A percentile compares a stretch with the other conserved stretches of the same genome.
These are phyloP conservation scores for Massariosphaeria phaeospora DNA, from an alignment of 495 filamentous ascomycete genomes.

Conservation along the genomic window DNA sequence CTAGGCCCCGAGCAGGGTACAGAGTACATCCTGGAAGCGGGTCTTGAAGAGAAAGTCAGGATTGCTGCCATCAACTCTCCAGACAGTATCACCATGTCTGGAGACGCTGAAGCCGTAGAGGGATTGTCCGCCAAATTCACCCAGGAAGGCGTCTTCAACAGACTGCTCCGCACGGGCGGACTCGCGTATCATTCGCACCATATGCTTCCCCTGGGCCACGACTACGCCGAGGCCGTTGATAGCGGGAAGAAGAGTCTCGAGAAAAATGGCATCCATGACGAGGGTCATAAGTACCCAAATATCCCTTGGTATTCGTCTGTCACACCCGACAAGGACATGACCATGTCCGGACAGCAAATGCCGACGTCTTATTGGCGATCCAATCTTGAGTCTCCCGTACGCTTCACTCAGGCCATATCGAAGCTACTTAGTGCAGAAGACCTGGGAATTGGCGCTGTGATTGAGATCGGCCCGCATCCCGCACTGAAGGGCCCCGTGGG, in stretches of 20 bases:
- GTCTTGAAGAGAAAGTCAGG: not conserved
- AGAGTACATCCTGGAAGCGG: not conserved
- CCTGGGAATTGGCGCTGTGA: not conserved
- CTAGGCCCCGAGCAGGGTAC: not conserved
- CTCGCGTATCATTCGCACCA: conserved; percentile 25
- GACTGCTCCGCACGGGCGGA: conserved; percentile 10
- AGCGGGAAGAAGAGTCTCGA: not conserved
- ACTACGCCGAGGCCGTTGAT: not conserved
- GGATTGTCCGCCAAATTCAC: not conserved
- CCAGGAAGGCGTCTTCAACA: conserved; percentile 1
- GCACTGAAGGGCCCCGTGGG: conserved; percentile 6
- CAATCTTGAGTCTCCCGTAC: conserved; percentile 23
- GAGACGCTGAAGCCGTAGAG: not conserved
- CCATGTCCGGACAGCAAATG: not conserved
- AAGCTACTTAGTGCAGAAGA: not conserved
- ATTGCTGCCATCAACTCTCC: conserved; percentile 25
- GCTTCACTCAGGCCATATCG: conserved; percentile 7
- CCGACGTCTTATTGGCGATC: conserved; percentile 8
- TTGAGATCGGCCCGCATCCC: conserved; percentile 28
- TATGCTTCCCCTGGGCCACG: conserved; percentile 5
- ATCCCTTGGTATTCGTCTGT: conserved; percentile 11
- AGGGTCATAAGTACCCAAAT: not conserved
- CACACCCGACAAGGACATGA: not conserved
- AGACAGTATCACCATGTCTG: conserved; percentile 13
- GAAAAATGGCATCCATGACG: not conserved